Base-by-base conservation (phyloP, 2,329 filamentous ascomycete species). In the Xylariaceae sp. region DNA sequence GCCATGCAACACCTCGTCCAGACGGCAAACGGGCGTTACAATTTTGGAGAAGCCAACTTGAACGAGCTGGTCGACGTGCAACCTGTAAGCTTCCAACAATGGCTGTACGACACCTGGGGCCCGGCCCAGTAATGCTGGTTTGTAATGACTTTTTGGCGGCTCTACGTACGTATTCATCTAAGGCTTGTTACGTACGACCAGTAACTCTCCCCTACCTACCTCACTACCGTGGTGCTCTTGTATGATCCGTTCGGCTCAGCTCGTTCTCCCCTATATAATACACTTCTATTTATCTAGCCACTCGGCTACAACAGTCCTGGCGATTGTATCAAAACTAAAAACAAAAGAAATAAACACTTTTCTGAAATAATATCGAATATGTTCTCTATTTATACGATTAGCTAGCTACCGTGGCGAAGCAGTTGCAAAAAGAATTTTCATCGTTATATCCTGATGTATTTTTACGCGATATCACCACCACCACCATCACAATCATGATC, bases 1-100 rank as follows among this genome's bases (percentile, higher is more conserved):
- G 78, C 83, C 52, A 80, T 88, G 48, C 81, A 86, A 56, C 78
- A 86, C 29, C 79, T 91, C 20, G 77, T 89, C 40, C 87, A 86
- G 29, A 91, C 89, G 0, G 84, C 84, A 18, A 82, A 88, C 59
- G 85, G 87, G 2, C 81, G 85, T 9, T 91, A 89, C 66, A 83
- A 87, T 60, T 89, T 89, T 63, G 74, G 76, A 2, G 74, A 80
- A 12, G 73, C 84, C 1, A 88, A 85, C 58, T 73, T 91, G 51
- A 89, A 89, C 68, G 74, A 71, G 3, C 62, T 70, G 3, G 74
- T 79, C 12, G 68, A 76, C 40, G 56, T 86, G 12, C 75, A 75
- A 44, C 81, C 84, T 0, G 72, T 78, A 54, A 72, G 66, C 2
- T 85, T 88, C 63, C 73, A 75, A 54, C 72, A 79, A 43, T 89